Percentiles rank a stretch among this genome's conserved stretches.
phyloP scores from a whole-genome alignment of 1,284 basidiomycete species.

The Moesziomyces parantarcticus region DNA sequence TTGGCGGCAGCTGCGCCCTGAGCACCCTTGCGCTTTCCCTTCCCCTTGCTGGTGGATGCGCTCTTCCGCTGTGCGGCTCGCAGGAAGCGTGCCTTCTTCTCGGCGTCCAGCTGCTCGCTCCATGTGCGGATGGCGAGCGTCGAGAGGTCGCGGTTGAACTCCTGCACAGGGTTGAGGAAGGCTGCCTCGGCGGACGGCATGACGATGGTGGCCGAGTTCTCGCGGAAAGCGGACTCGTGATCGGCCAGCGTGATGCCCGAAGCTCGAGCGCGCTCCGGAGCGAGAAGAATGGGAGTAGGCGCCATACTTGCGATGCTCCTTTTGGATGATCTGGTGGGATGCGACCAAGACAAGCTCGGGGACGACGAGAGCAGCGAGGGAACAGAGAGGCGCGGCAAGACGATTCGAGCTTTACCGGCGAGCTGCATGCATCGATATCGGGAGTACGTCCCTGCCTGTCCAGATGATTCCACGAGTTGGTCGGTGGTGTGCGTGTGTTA shows the following conservation, averaged over 20 bases:
- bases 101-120: slow-evolving; percentile 79
- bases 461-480: not conserved
- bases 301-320: slow-evolving; percentile 50
- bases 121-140: slow-evolving; percentile 88
- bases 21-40: slow-evolving; percentile 29
- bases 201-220: slow-evolving; percentile 65
- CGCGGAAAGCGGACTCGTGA: slow-evolving; percentile 61
- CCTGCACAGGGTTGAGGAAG: slow-evolving; percentile 98
- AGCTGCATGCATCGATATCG: slow-evolving; percentile 26
- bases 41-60: slow-evolving; percentile 40
- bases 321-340: not conserved
- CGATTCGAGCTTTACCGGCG: slow-evolving; percentile 17
- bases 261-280: slow-evolving; percentile 45
- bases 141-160: slow-evolving; percentile 95
- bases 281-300: slow-evolving; percentile 59
- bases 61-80: slow-evolving; percentile 67
- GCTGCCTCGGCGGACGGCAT: slow-evolving; percentile 67
- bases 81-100: slow-evolving; percentile 76
- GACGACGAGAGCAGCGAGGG: slow-evolving; percentile 13
- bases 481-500: not conserved
- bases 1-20: not conserved
- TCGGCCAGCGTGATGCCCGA: slow-evolving; percentile 57
- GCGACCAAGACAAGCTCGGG: not conserved
- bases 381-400: slow-evolving; percentile 3
- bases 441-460: not conserved